Base-by-base conservation (phyloP, 164 flowering plant species). In the Magnolia changhungtana region DNA sequence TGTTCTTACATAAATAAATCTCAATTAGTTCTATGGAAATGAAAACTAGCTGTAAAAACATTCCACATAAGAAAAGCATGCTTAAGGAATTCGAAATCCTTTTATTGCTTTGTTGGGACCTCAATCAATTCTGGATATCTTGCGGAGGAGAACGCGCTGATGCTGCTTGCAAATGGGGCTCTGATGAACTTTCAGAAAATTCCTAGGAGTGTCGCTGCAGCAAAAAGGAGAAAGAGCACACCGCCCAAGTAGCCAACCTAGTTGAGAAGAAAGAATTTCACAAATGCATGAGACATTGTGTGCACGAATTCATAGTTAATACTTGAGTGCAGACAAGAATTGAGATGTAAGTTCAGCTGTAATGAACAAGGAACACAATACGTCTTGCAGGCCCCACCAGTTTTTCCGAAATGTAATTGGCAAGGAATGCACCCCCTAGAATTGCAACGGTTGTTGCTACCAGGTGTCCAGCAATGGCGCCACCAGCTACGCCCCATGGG, bases 191-290 rank as follows among this genome's bases (percentile, higher is more conserved):
- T 55, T 81, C 76, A 96, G 89, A 94, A 96, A 70, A 90, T 89
- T 76, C 99, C 99, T 20, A 94, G 84, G 76, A 92, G 88, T 77
- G 99, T 96, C 68, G 99, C 99, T 50, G 80, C 84, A 1, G 97
- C 97, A 85, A 96, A 96, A 73, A 89, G 82, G 59, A 96, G 85
- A 82, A 96, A 96, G 74, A 94, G 76, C 13, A 72, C 89, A 82
- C 99, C 99, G 16, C 99, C 97, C 79, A 91, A 27, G 81, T 92
- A 96, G 75, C 97, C 99, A 76, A 96, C 99, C 99, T 96, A 89
- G 78, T 67, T 59, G 24, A 55, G 63, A 72, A 63, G n/a, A 55
- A 67, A 14, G 50, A 79, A 72, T 66, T 27, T 50, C 9, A 67
- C 20, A 1, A 24, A 52, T 58, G 67, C 67, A 0, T 63, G 61